These are phyloP conservation scores for Aureobasidium sp. DNA, from an alignment of 2,329 filamentous ascomycete genomes.

Conservation along the genomic window DNA sequence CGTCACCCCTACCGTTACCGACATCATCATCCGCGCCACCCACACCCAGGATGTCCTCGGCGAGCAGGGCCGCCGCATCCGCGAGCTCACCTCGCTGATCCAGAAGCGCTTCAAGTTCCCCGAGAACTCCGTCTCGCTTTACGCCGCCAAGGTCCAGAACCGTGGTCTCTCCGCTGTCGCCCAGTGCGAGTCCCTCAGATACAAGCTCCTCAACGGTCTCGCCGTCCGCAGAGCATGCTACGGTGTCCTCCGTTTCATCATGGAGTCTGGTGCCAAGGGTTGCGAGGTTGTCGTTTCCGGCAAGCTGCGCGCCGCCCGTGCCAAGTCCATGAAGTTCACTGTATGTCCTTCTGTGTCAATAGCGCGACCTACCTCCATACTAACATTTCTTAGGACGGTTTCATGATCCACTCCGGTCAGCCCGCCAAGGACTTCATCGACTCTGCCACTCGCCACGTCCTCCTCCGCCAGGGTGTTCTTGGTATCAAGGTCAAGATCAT, in stretches of 20 bases:
- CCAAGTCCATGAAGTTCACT: slow-evolving; percentile 99
- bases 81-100: slow-evolving; percentile 99
- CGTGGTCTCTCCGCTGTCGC: slow-evolving; percentile 99
- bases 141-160: slow-evolving; percentile 99
- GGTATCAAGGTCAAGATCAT: slow-evolving; percentile 99
- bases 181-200: slow-evolving; percentile 99
- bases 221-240: slow-evolving; percentile 99
- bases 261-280: slow-evolving; percentile 99
- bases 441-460: slow-evolving; percentile 95
- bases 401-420: slow-evolving; percentile 99
- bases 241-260: slow-evolving; percentile 99
- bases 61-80: slow-evolving; percentile 99
- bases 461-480: slow-evolving; percentile 98
- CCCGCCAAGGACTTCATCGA: slow-evolving; percentile 99
- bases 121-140: slow-evolving; percentile 99
- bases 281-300: slow-evolving; percentile 99
- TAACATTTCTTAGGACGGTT: slow-evolving; percentile 60
- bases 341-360: slow-evolving; percentile 42
- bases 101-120: slow-evolving; percentile 99
- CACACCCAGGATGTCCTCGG: slow-evolving; percentile 99
- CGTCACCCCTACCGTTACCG: slow-evolving; percentile 98
- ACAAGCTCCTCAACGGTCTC: slow-evolving; percentile 99
- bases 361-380: background rate
- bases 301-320: slow-evolving; percentile 97
- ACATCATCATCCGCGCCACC: slow-evolving; percentile 99